Conservation (phyloP, 495 filamentous ascomycete species). For the Hyaloscypha finlandica region DNA sequence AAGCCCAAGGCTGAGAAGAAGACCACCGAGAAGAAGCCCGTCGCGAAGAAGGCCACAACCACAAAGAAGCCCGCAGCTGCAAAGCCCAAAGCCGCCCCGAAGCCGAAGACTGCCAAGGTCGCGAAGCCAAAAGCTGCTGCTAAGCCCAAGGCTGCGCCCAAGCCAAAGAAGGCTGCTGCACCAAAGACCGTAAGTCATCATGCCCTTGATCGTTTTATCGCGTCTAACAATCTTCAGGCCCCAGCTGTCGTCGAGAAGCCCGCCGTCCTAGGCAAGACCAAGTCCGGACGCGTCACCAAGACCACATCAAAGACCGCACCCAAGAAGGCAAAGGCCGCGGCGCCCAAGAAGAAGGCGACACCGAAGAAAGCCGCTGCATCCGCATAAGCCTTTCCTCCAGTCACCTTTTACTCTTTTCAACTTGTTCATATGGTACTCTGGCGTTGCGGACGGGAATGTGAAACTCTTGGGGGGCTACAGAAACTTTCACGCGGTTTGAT, state of each 20-base stretch:
- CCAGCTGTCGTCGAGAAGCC: conserved; percentile 66
- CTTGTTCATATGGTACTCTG: conserved; percentile 2
- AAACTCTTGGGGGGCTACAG: not conserved
- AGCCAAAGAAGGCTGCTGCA: conserved; percentile 25
- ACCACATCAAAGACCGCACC: conserved; percentile 53
- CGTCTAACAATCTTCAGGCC: conserved; percentile 40
- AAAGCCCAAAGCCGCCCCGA: conserved; percentile 56
- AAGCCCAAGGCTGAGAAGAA: conserved; percentile 41
- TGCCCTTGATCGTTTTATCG: not conserved
- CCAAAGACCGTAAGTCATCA: conserved; percentile 25
- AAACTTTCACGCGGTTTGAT: not conserved
- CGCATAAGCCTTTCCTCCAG: not conserved
- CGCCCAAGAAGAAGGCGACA: conserved; percentile 45
- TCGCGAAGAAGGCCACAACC: conserved; percentile 35
- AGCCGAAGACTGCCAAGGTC: conserved; percentile 45
- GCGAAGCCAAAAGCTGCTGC: conserved; percentile 61
- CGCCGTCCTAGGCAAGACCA: conserved; percentile 71
- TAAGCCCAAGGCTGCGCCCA: conserved; percentile 58
- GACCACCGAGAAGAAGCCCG: conserved; percentile 40
- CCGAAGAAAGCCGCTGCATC: conserved; percentile 51
- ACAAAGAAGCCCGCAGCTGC: conserved; percentile 44
- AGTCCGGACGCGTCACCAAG: conserved; percentile 82
- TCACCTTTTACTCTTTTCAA: not conserved
- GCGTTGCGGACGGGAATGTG: conserved; percentile 2
- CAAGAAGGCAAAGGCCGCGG: conserved; percentile 46